These are phyloP conservation scores for Paraphaeosphaeria sporulosa DNA, from an alignment of 2,329 filamentous ascomycete genomes.

Conservation along the genomic window DNA sequence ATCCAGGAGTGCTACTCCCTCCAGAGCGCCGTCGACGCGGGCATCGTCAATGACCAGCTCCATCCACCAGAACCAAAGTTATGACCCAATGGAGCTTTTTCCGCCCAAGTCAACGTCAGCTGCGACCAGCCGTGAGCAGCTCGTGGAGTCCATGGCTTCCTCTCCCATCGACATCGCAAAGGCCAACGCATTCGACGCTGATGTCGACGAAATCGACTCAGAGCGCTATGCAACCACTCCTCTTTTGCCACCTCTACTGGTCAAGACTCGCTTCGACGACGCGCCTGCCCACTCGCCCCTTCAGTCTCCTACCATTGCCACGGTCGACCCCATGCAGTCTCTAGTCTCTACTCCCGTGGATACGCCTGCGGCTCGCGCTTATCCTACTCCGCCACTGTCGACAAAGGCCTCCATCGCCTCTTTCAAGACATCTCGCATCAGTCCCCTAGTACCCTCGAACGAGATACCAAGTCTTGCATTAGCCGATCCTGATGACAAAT, in stretches of 20 bases:
- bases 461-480: slow-evolving; percentile 71
- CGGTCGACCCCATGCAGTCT: slow-evolving; percentile 64
- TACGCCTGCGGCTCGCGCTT: slow-evolving; percentile 55
- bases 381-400: slow-evolving; percentile 76
- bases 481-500: slow-evolving; percentile 78
- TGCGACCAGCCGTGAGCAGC: slow-evolving; percentile 43
- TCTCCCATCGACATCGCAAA: slow-evolving; percentile 46
- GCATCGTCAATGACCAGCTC: slow-evolving; percentile 79
- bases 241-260: slow-evolving; percentile 82
- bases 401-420: slow-evolving; percentile 80
- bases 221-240: slow-evolving; percentile 79
- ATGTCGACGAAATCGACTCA: slow-evolving; percentile 59
- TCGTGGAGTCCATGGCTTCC: slow-evolving; percentile 36
- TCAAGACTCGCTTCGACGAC: slow-evolving; percentile 61
- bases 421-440: slow-evolving; percentile 61
- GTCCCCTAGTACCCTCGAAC: slow-evolving; percentile 56
- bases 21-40: slow-evolving; percentile 71
- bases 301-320: slow-evolving; percentile 80
- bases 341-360: slow-evolving; percentile 57
- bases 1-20: slow-evolving; percentile 55
- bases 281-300: slow-evolving; percentile 78
- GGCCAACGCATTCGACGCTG: slow-evolving; percentile 56
- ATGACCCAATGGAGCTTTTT: slow-evolving; percentile 48
- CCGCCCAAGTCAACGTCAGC: slow-evolving; percentile 33
- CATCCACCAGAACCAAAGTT: slow-evolving; percentile 51